A percentile compares a stretch with the other conserved stretches of the same genome.
Conservation (phyloP, 495 filamentous ascomycete genomes). For the Penicillium roqueforti region DNA sequence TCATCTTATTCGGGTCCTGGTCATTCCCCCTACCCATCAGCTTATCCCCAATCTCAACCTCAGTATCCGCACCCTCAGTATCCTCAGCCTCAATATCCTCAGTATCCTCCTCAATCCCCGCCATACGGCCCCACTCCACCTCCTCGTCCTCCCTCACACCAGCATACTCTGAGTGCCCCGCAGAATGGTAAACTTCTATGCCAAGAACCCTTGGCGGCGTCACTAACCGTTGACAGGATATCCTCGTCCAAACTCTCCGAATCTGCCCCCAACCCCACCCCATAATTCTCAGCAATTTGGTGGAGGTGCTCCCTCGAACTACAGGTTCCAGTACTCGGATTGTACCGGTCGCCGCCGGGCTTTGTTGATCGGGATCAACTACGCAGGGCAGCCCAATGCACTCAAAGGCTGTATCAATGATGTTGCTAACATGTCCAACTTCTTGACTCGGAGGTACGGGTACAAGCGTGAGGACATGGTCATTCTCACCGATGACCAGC, state of each 20-base stretch:
- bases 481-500: constrained; percentile 92
- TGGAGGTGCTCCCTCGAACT: constrained; percentile 68
- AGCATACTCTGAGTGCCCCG: constrained; percentile 8
- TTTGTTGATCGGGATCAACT: constrained; percentile 95
- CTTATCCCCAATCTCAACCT: constrained; percentile 18
- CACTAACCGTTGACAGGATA: constrained; percentile 6
- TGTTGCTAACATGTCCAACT: constrained; percentile 92
- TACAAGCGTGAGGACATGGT: constrained; percentile 98
- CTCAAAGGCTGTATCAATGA: constrained; percentile 95
- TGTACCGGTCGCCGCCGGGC: constrained; percentile 90
- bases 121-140: constrained; percentile 11
- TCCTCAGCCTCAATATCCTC: constrained; percentile 8
- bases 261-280: constrained; percentile 39
- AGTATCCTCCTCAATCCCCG: constrained; percentile 18
- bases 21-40: constrained; percentile 9
- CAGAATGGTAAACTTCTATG: constrained; percentile 13
- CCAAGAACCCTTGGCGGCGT: not conserved
- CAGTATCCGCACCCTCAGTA: constrained; percentile 13
- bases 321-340: constrained; percentile 84
- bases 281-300: constrained; percentile 57
- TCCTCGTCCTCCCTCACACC: constrained; percentile 13
- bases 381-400: constrained; percentile 84
- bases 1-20: constrained; percentile 2
- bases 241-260: constrained; percentile 16
- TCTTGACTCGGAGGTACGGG: constrained; percentile 76